A percentile compares a stretch with the other conserved stretches of the same genome.
Evolutionary conservation across 306 rosid species (phyloP).

Genomic region (Fragaria ananassa): DNA sequence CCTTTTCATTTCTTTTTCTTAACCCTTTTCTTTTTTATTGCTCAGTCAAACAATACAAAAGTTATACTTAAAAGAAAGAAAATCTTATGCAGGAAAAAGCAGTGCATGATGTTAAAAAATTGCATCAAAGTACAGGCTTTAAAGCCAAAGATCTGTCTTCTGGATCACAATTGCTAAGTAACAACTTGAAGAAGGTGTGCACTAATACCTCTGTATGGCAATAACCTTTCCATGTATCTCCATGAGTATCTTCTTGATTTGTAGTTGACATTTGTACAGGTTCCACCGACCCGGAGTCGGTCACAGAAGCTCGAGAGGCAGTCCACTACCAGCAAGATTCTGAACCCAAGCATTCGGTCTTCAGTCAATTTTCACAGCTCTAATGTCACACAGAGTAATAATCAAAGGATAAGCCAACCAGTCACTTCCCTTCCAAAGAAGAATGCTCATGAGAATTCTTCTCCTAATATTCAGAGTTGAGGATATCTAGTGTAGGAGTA

Average conservation of each 20-base stretch:
- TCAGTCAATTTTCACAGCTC: constrained; percentile 33
- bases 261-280: constrained; percentile 30
- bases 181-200: constrained; percentile 50
- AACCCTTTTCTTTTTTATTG: background rate
- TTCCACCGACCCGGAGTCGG: constrained; percentile 33
- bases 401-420: constrained; percentile 29
- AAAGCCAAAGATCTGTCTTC: constrained; percentile 40
- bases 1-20: background rate
- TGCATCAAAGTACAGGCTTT: constrained; percentile 33
- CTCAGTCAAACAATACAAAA: background rate
- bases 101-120: constrained; percentile 36
- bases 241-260: background rate
- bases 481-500: constrained; percentile 4
- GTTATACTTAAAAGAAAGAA: background rate
- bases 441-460: constrained; percentile 60
- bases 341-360: constrained; percentile 35
- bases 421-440: constrained; percentile 35
- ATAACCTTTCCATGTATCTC: background rate
- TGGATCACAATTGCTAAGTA: constrained; percentile 31
- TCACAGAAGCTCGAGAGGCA: constrained; percentile 46
- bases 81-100: constrained; percentile 44
- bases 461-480: constrained; percentile 71
- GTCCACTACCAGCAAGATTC: constrained; percentile 28
- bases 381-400: constrained; percentile 26
- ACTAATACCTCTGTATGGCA: background rate